Evolutionary conservation across 2,329 filamentous ascomycete species (phyloP).

Genomic region (Trichoderma semiorbis): DNA sequence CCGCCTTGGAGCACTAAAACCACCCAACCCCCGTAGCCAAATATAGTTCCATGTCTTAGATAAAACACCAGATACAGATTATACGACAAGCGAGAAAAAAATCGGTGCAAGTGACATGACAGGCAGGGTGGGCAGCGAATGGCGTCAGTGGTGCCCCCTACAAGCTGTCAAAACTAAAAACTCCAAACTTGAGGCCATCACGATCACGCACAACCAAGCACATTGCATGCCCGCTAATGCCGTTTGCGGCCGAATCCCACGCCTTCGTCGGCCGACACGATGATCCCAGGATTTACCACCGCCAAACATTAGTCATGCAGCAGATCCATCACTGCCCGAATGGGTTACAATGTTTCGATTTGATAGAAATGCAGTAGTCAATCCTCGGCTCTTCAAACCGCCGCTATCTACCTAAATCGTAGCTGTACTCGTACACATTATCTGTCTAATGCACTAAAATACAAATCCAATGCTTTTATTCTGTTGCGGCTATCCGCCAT

Average conservation of each 20-base stretch:
- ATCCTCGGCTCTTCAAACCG: not conserved
- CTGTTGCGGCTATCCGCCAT: conserved; percentile 1
- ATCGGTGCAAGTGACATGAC: not conserved
- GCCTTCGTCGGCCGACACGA: not conserved
- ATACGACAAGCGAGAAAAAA: not conserved
- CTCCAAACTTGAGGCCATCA: not conserved
- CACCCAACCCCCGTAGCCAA: not conserved
- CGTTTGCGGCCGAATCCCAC: not conserved
- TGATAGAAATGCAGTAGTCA: not conserved
- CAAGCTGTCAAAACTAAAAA: not conserved
- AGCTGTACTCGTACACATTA: not conserved
- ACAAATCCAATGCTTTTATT: not conserved
- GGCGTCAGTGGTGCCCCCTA: not conserved
- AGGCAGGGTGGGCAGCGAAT: not conserved
- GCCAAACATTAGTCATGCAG: not conserved
- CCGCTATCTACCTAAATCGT: not conserved
- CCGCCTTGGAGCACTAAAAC: not conserved
- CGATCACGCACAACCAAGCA: not conserved
- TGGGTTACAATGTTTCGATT: not conserved
- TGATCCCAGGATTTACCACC: not conserved
- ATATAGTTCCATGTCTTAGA: not conserved
- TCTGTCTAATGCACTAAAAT: not conserved
- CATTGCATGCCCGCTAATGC: not conserved
- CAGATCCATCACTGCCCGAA: not conserved
- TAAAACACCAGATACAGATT: not conserved